Conservation (phyloP, 2,329 filamentous ascomycete genomes). For the Cercospora sp. region DNA sequence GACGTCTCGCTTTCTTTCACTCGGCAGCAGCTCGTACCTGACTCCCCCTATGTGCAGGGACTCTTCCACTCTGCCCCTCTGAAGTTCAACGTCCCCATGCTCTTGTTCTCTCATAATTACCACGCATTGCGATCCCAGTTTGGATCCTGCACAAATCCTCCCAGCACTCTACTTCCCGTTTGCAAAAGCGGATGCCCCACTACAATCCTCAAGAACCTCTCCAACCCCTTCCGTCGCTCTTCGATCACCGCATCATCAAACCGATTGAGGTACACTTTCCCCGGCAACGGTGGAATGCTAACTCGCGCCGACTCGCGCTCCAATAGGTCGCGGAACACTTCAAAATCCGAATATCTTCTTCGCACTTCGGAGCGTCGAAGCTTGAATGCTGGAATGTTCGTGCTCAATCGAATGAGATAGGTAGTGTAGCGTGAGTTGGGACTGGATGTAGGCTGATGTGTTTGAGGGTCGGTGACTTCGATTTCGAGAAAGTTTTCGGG, state of each 20-base stretch:
- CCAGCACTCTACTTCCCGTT: constrained; percentile 95
- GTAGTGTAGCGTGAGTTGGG: constrained; percentile 75
- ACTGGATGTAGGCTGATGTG: constrained; percentile 75
- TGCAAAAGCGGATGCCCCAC: constrained; percentile 94
- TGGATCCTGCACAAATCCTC: constrained; percentile 92
- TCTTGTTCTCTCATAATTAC: constrained; percentile 46
- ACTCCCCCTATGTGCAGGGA: background rate
- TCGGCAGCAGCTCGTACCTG: background rate
- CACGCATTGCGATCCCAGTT: constrained; percentile 91
- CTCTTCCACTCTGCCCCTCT: background rate
- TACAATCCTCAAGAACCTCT: constrained; percentile 96
- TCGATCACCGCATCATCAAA: constrained; percentile 99
- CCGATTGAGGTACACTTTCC: constrained; percentile 96
- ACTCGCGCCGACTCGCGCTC: constrained; percentile 93
- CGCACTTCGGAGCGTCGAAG: constrained; percentile 80
- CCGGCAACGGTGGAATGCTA: constrained; percentile 90
- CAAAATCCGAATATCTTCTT: constrained; percentile 94
- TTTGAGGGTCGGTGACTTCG: constrained; percentile 91
- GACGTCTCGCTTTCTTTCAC: background rate
- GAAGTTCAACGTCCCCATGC: background rate
- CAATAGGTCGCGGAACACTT: constrained; percentile 97
- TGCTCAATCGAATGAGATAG: constrained; percentile 96
- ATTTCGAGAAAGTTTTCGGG: constrained; percentile 99
- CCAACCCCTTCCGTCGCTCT: constrained; percentile 83
- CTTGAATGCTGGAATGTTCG: constrained; percentile 99